A percentile compares a stretch with the other conserved stretches of the same genome.
These are phyloP conservation scores for Rutstroemia sp. DNA, from an alignment of 2,329 filamentous ascomycete genomes.

Conservation along the genomic window DNA sequence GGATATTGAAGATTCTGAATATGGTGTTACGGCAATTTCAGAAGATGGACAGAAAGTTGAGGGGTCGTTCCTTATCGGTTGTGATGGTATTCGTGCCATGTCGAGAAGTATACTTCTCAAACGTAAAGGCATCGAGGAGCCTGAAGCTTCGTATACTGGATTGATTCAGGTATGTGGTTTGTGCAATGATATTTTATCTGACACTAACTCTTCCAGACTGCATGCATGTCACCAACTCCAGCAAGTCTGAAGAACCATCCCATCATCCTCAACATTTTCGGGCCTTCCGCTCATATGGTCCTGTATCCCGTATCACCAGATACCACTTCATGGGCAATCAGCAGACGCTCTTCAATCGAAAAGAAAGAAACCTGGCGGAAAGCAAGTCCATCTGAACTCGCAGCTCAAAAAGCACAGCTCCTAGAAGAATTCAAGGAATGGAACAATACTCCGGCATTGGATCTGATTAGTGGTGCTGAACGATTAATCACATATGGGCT, in stretches of 20 bases:
- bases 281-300: conserved; percentile 4
- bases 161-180: not conserved
- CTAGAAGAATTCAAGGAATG: conserved; percentile 2
- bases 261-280: conserved; percentile 8
- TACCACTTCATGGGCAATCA: conserved; percentile 10
- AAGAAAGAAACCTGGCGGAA: conserved; percentile 4
- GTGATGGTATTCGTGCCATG: conserved; percentile 11
- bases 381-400: not conserved
- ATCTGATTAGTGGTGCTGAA: conserved; percentile 3
- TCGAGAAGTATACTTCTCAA: conserved; percentile 6
- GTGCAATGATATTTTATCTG: no score
- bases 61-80: conserved; percentile 12
- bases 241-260: not conserved
- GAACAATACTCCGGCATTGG: not conserved
- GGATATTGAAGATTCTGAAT: conserved; percentile 2
- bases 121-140: not conserved
- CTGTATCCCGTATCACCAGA: conserved; percentile 3
- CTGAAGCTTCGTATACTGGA: conserved; percentile 7
- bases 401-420: not conserved
- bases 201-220: not conserved
- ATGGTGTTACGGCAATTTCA: conserved; percentile 1
- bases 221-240: not conserved
- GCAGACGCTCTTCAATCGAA: not conserved
- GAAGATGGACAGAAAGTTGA: conserved; percentile 3
- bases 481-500: conserved; percentile 10